Percentiles rank a stretch among this genome's conserved stretches.
These are phyloP conservation scores for Saccharomycopsis sp. DNA, from an alignment of 805 yeast genomes.

Conservation along the genomic window DNA sequence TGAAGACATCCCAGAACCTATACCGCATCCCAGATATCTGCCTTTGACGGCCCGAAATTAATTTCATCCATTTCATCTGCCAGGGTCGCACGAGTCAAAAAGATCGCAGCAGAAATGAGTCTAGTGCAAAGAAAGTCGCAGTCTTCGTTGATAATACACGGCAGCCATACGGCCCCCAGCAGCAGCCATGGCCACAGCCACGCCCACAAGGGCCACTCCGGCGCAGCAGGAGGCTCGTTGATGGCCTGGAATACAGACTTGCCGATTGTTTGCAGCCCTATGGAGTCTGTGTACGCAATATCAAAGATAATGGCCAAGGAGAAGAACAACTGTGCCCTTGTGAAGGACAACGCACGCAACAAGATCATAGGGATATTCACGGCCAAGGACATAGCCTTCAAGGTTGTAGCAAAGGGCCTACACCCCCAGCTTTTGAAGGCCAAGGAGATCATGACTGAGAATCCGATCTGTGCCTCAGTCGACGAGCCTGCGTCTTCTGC, in stretches of 20 bases:
- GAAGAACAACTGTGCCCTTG: constrained; percentile 36
- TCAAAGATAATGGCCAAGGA: constrained; percentile 34
- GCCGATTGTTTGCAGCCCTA: constrained; percentile 32
- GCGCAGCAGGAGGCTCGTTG: not conserved
- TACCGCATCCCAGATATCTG: too few species aligned
- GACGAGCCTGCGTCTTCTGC: constrained; percentile 38
- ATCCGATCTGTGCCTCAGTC: constrained; percentile 32
- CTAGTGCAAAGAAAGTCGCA: not conserved
- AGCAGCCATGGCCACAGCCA: not conserved
- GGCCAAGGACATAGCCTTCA: constrained; percentile 41
- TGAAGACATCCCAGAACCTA: too few species aligned
- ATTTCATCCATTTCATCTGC: too few species aligned
- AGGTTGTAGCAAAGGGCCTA: constrained; percentile 31
- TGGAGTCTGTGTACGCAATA: constrained; percentile 29
- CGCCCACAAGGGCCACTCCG: not conserved
- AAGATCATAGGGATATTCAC: constrained; percentile 37
- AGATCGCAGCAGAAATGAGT: not conserved
- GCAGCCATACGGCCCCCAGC: not conserved
- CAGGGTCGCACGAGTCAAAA: not conserved
- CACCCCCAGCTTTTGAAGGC: constrained; percentile 28
- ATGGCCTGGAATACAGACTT: constrained; percentile 28
- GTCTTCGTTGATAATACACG: not conserved
- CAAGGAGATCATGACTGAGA: constrained; percentile 34
- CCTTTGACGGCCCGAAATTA: too few species aligned
- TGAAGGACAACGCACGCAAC: constrained; percentile 27